Evolutionary conservation across 108 stramenopile genomes (phyloP).

Genomic region (Bacterosira constricta): DNA sequence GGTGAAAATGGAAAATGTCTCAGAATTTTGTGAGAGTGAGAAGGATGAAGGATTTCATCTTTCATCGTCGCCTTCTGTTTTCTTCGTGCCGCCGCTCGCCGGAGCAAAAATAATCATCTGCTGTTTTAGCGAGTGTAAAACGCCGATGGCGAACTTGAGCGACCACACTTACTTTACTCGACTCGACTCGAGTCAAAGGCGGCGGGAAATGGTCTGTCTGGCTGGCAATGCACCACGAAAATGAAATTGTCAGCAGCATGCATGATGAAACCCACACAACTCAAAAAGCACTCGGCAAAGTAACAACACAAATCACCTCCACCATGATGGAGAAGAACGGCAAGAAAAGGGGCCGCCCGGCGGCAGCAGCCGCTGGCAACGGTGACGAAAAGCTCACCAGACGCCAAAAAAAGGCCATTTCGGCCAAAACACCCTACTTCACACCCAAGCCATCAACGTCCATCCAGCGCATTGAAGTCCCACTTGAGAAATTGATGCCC

Average conservation of each 20-base stretch:
- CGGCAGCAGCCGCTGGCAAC: background rate
- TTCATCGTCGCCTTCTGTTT: too few species aligned
- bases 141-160: too few species aligned
- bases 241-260: too few species aligned
- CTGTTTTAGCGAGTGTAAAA: too few species aligned
- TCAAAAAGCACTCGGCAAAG: background rate
- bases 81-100: too few species aligned
- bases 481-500: slow-evolving; percentile 31
- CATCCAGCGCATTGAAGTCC: slow-evolving; percentile 13
- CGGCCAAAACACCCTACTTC: slow-evolving; percentile 22
- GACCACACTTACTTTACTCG: too few species aligned
- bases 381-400: slow-evolving; percentile 10
- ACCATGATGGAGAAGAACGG: slow-evolving; percentile 4
- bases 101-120: too few species aligned
- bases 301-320: background rate
- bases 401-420: slow-evolving; percentile 13
- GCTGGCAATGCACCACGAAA: too few species aligned
- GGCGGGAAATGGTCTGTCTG: too few species aligned
- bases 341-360: slow-evolving; percentile 24
- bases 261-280: background rate
- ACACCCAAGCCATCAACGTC: slow-evolving; percentile 15
- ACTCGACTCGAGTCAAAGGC: too few species aligned
- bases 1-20: background rate
- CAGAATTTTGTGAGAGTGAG: background rate
- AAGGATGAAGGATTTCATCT: too few species aligned